Base-by-base conservation (phyloP, 2,329 filamentous ascomycete species). In the Trichoderma sp. region DNA sequence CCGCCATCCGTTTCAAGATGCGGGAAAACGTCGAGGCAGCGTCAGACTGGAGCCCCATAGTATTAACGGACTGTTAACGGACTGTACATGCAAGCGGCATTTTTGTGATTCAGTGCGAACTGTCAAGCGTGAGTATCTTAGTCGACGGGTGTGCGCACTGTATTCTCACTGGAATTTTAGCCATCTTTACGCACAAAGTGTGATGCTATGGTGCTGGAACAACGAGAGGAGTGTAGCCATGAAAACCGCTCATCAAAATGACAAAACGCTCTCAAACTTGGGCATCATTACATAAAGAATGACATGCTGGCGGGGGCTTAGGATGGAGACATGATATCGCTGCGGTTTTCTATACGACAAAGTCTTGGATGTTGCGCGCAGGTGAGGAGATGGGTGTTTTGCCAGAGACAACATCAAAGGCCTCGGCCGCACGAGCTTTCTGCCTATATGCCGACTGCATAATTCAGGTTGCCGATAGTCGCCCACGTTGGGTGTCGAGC, bases 181-280 rank as follows among this genome's bases (percentile, higher is more conserved):
- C 28, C n/a, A 18, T 58, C 18, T 66, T 18, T 3, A 11, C 54
- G 28, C 18, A n/a, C 18, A 4, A 28, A 21, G 54, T 56, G 4
- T 49, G 16, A 26, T 55, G 28, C 18, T 32, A 28, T 37, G 13
- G 16, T 46, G 58, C 34, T 55, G 60, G 51, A 24, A 52, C 60
- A 43, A 32, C 61, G 51, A 56, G 61, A 58, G 63, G 63, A 66
- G 63, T 66, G 63, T 59, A 24, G 54, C 63, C 54, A 66, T 66
- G n/a, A 58, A 66, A 24, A 21, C 26, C 26, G 7, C 16, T 30
- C 39, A 28, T 10, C 59, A 32, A 43, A 58, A n/a, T 26, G 43
- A 58, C 10, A 51, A 51, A 58, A 49, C 34, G 28, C 14, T 56
- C 39, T 32, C 14, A 26, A 58, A 58, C 54, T 66, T 59, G 54